Evolutionary conservation across 2,329 filamentous ascomycete genomes (phyloP).

Genomic region (Cadophora sp.): DNA sequence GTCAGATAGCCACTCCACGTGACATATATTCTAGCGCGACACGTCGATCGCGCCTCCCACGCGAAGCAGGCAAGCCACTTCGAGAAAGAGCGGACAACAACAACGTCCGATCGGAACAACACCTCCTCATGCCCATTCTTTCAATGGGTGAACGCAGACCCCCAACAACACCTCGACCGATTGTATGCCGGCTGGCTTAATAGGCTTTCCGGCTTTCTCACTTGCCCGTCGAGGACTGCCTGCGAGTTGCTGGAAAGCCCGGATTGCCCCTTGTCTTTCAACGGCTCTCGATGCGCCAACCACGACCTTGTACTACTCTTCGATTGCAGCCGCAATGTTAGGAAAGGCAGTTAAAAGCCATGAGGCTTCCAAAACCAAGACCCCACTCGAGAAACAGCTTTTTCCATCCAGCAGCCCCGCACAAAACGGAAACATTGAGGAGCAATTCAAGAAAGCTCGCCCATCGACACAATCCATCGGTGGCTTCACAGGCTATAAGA

Average conservation of each 20-base stretch:
- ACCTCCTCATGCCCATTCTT: conserved; percentile 11
- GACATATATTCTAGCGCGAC: conserved; percentile 13
- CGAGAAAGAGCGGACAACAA: conserved; percentile 14
- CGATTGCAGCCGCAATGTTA: conserved; percentile 46
- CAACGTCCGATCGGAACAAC: neutral
- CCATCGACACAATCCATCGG: conserved; percentile 46
- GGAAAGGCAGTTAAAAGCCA: conserved; percentile 37
- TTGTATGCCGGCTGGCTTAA: conserved; percentile 44
- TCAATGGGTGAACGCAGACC: conserved; percentile 30
- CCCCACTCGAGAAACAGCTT: conserved; percentile 52
- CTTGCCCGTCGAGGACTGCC: conserved; percentile 37
- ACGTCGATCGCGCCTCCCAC: conserved; percentile 17
- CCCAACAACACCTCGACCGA: conserved; percentile 28
- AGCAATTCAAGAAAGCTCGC: conserved; percentile 55
- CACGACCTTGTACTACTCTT: conserved; percentile 35
- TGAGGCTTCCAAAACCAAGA: conserved; percentile 35
- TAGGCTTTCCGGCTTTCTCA: conserved; percentile 37
- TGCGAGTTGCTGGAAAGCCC: conserved; percentile 40
- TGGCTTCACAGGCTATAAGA: conserved; percentile 44
- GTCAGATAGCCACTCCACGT: conserved; percentile 4
- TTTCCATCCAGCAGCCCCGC: conserved; percentile 64
- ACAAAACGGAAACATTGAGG: conserved; percentile 54
- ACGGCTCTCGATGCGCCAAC: conserved; percentile 34
- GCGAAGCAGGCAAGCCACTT: conserved; percentile 15
- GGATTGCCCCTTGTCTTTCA: conserved; percentile 24